Base-by-base conservation (phyloP, 2,329 filamentous ascomycete genomes). In the Gaeumannomyces sp. region DNA sequence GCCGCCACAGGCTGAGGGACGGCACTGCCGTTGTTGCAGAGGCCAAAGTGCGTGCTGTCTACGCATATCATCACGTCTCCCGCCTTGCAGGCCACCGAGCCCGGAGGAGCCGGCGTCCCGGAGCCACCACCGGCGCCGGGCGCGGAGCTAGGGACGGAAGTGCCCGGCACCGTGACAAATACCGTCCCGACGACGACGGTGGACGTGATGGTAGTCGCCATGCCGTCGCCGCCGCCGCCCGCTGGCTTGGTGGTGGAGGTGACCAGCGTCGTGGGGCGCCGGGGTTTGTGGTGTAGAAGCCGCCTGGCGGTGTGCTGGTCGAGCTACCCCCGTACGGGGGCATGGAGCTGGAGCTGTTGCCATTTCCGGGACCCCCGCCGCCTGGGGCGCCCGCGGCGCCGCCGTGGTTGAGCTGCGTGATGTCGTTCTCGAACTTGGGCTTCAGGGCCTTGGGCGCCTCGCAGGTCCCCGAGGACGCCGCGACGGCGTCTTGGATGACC, bases 21-120 rank as follows among this genome's bases (percentile, higher is more conserved):
- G 1, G 69, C 68, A 4, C 25, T 6, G 14, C 68, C 69, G 58
- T 68, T 63, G 33, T 66, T 64, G 57, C 70, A 71, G 31, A 70
- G 62, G 3, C 70, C 70, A 56, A 69, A 71, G 2, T 64, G 59
- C 3, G 58, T 61, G 6, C 38, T 25, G 56, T 63, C 66, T 63
- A 70, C 67, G 67, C 70, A 71, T 33, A 70, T 59, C 38, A 71
- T 59, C 11, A 60, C 60, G 2, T 68, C 68, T n/a, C 69, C 64
- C 2, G 63, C 19, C 11, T 69, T 65, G 67, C 70, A 70, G 31
- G 64, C 33, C 59, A 65, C 64, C 7, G 35, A 57, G 11, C 31
- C 64, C n/a, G 45, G 8, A 19, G 45, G 45, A n/a, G 45, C 45
- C 61, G 11, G 57, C 33, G 63, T n/a, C 53, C 25, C 25, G 35